Evolutionary conservation across 2,329 filamentous ascomycete genomes (phyloP).

Genomic region (Graphilbum fragrans): DNA sequence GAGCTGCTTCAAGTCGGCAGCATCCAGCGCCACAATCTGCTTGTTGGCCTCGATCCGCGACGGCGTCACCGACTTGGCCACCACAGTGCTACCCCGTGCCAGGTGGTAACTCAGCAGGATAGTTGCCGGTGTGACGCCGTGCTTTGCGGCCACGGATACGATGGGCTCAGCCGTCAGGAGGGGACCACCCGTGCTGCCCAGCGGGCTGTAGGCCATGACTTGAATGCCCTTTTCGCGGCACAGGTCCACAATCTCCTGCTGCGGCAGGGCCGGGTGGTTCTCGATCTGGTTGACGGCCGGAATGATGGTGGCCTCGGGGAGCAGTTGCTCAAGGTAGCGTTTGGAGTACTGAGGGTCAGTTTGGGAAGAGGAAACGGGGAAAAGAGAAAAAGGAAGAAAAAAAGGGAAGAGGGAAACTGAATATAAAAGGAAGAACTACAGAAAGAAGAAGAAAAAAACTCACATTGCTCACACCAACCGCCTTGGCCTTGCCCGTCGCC

Average conservation of each 20-base stretch:
- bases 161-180: slow-evolving; percentile 51
- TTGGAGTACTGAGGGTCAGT: slow-evolving; percentile 33
- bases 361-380: background rate
- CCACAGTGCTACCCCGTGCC: slow-evolving; percentile 54
- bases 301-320: slow-evolving; percentile 36
- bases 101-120: slow-evolving; percentile 63
- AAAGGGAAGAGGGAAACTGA: background rate
- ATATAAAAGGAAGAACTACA: background rate
- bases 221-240: slow-evolving; percentile 58
- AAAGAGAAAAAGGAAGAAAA: background rate
- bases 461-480: slow-evolving; percentile 44
- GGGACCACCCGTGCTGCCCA: slow-evolving; percentile 52
- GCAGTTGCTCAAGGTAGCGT: slow-evolving; percentile 42
- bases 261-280: slow-evolving; percentile 59
- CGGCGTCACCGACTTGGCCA: slow-evolving; percentile 61
- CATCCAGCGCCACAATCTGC: slow-evolving; percentile 52
- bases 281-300: slow-evolving; percentile 64
- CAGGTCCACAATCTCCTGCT: slow-evolving; percentile 59
- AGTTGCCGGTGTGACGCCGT: slow-evolving; percentile 45
- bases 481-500: slow-evolving; percentile 41
- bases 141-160: slow-evolving; percentile 52
- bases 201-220: slow-evolving; percentile 60
- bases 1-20: slow-evolving; percentile 46
- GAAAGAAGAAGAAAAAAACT: slow-evolving; percentile 6
- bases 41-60: slow-evolving; percentile 59